Conservation (phyloP, 805 yeast genomes). For the Candida verbasci region DNA sequence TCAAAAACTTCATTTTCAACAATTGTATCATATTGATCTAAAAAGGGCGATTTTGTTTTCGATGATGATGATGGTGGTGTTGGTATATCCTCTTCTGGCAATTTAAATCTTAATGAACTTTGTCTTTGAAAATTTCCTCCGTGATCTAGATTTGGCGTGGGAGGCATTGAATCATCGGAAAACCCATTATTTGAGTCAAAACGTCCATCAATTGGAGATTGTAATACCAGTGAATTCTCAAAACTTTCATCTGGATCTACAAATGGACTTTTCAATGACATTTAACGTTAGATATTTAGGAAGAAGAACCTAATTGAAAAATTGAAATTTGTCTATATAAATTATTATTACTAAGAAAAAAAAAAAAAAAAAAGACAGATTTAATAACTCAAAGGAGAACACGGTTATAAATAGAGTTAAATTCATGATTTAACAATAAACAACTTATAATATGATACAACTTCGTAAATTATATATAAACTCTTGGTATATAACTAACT, state of each 20-base stretch:
- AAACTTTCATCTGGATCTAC: constrained; percentile 9
- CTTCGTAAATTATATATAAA: no score
- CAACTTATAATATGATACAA: no score
- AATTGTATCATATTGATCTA: constrained; percentile 19
- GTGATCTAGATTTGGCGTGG: constrained; percentile 7
- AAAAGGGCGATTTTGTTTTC: constrained; percentile 23
- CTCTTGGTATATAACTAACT: no score
- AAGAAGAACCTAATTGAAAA: no score
- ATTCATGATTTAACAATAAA: no score
- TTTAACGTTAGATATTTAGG: no score
- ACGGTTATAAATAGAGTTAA: no score
- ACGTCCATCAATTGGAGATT: constrained; percentile 4
- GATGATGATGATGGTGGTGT: constrained; percentile 9
- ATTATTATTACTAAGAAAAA: not conserved
- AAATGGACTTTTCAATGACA: constrained; percentile 10
- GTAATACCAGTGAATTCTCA: constrained; percentile 6
- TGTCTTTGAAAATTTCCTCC: constrained; percentile 13
- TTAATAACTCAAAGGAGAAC: no score
- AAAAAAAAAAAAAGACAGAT: no score
- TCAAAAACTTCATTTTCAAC: constrained; percentile 2
- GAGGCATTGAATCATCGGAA: constrained; percentile 15
- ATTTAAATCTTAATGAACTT: constrained; percentile 26
- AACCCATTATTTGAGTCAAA: constrained; percentile 14
- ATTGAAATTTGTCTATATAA: not conserved
- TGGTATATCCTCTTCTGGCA: constrained; percentile 19